Base-by-base conservation (phyloP, 2,329 filamentous ascomycete genomes). In the Keithomyces neogunnii region DNA sequence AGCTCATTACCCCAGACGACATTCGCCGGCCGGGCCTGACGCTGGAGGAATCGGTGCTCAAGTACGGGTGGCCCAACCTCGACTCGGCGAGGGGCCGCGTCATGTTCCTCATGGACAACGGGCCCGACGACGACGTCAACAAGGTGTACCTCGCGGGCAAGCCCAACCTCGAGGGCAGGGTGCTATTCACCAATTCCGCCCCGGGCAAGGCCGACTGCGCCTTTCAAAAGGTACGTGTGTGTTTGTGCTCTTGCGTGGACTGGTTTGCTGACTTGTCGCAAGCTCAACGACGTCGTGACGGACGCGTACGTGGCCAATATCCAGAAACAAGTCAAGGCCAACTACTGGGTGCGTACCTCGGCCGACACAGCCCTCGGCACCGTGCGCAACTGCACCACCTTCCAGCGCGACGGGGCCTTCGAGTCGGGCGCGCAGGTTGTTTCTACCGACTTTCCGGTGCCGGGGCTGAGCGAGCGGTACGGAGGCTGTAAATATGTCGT, bases 81-180 rank as follows among this genome's bases (percentile, higher is more conserved):
- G 65, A 71, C 3, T 65, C 67, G 2, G 68, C 70, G 0, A 62
- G 73, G 9, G 73, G 73, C 4, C 67, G 70, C 32, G 67, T 77
- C 57, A 65, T 76, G 53, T 77, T 77, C 64, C 69, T 71, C 55
- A 75, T 77, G 63, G 75, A 77, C 59, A 76, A 77, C 56, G 70
- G 71, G 31, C 69, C 70, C 0, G 66, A 68, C 13, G 60, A 66
- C 19, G 62, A 56, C 35, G 62, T 70, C 3, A 67, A 71, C 38
- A 60, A 66, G 30, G 57, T 67, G n/a, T 77, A 76, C 58, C 64
- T 59, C 11, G 57, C 52, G 39, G 61, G 57, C 3, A 57, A 58
- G 10, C 60, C 63, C 10, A 68, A 59, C 54, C 59, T 69, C 11
- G 68, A 77, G 51, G 70, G 71, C 46, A 67, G 74, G 28, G 69